Evolutionary conservation across 495 filamentous ascomycete species (phyloP).

Genomic region (Cryomyces minteri): DNA sequence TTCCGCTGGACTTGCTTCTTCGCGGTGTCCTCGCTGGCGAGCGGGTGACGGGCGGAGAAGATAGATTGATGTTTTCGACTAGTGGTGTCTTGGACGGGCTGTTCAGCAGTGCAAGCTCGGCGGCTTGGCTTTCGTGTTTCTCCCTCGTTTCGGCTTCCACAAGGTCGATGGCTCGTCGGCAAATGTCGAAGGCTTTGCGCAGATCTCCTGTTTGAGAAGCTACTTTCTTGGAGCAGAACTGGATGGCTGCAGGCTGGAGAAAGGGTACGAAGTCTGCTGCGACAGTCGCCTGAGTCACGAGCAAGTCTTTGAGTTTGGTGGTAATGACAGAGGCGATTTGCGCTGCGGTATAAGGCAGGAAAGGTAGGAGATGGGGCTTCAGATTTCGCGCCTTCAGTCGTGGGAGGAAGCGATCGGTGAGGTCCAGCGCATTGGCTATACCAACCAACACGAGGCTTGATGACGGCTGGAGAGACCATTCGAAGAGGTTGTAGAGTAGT

Average conservation of each 20-base stretch:
- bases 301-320: conserved; percentile 57
- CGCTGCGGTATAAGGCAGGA: conserved; percentile 77
- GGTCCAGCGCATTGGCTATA: conserved; percentile 90
- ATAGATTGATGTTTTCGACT: conserved; percentile 50
- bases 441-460: conserved; percentile 74
- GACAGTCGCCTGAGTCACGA: conserved; percentile 21
- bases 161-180: conserved; percentile 73
- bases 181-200: conserved; percentile 87
- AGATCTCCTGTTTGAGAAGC: conserved; percentile 85
- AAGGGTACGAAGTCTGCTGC: conserved; percentile 52
- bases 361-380: conserved; percentile 76
- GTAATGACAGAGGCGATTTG: conserved; percentile 80
- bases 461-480: conserved; percentile 66
- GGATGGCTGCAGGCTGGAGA: conserved; percentile 80
- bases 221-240: conserved; percentile 85
- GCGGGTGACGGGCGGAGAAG: conserved; percentile 29
- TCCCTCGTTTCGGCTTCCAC: conserved; percentile 67
- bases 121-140: conserved; percentile 35
- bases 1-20: conserved; percentile 5
- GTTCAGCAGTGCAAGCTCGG: conserved; percentile 29
- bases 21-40: conserved; percentile 10
- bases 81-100: conserved; percentile 40
- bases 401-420: conserved; percentile 89
- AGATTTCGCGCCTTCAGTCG: conserved; percentile 82
- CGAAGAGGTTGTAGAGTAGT: conserved; percentile 76